Conservation (phyloP, 2,329 filamentous ascomycete species). For the Ramularia collo-cygni region DNA sequence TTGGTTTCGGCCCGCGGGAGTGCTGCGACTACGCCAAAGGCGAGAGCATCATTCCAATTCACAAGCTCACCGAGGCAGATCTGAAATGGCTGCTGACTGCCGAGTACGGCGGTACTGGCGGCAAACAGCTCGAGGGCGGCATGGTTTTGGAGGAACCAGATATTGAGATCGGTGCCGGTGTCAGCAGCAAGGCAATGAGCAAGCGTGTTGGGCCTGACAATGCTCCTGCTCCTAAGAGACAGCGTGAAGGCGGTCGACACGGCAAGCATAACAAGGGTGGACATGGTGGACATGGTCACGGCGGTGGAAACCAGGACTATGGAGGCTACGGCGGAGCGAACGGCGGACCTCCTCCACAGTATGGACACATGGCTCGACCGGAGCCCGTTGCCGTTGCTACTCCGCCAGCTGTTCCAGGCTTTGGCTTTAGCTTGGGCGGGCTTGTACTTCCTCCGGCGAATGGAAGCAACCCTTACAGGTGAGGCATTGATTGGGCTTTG, state of each 20-base stretch:
- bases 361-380: conserved; percentile 23
- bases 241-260: conserved; percentile 23
- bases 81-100: conserved; percentile 95
- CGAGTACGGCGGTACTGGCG: conserved; percentile 87
- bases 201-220: conserved; percentile 31
- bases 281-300: conserved; percentile 24
- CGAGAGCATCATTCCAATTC: conserved; percentile 87
- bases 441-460: conserved; percentile 3
- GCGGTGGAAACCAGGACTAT: conserved; percentile 18
- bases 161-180: conserved; percentile 95
- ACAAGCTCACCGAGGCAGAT: conserved; percentile 89
- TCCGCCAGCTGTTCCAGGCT: conserved; percentile 35
- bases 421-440: conserved; percentile 29
- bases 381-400: conserved; percentile 34
- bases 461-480: conserved; percentile 13
- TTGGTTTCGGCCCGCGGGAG: conserved; percentile 92
- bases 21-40: conserved; percentile 94
- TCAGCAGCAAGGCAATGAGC: conserved; percentile 70
- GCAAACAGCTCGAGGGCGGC: conserved; percentile 68
- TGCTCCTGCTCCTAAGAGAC: conserved; percentile 21
- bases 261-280: conserved; percentile 25
- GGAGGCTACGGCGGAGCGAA: conserved; percentile 17
- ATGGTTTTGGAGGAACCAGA: conserved; percentile 95
- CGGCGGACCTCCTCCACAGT: conserved; percentile 16
- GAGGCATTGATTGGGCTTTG: background rate